Evolutionary conservation across 108 stramenopile species (phyloP).

Genomic region (Cyclotella choctawhatcheeana): DNA sequence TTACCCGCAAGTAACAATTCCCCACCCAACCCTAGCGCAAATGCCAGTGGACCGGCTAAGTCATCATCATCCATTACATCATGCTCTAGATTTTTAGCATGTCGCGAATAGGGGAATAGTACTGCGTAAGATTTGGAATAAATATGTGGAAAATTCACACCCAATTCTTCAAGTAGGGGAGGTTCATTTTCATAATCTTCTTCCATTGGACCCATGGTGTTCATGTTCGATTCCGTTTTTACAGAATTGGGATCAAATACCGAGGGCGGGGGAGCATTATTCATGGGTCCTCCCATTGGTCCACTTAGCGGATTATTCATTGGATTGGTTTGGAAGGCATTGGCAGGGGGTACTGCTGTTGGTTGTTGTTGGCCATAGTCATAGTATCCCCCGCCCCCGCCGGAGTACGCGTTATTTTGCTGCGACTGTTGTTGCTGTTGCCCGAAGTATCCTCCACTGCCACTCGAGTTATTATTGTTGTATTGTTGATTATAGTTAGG

Average conservation of each 20-base stretch:
- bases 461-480: not conserved
- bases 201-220: conserved; percentile 4
- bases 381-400: not conserved
- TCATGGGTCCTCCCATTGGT: conserved; percentile 33
- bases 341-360: not conserved
- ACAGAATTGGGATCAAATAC: conserved; percentile 47
- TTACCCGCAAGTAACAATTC: conserved; percentile 94
- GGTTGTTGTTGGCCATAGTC: not conserved
- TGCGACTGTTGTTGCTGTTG: too few relatives aligned
- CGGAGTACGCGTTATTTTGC: not conserved
- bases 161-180: conserved; percentile 98
- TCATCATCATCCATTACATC: conserved; percentile 82
- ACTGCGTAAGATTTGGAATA: conserved; percentile 91
- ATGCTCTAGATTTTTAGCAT: conserved; percentile 41
- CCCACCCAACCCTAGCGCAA: conserved; percentile 86
- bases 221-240: conserved; percentile 2
- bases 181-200: conserved; percentile 94
- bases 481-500: not conserved
- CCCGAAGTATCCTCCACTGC: not conserved
- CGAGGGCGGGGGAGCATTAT: conserved; percentile 8
- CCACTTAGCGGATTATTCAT: conserved; percentile 1
- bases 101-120: conserved; percentile 66
- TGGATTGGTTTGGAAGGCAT: not conserved
- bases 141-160: conserved; percentile 96
- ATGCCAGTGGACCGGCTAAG: conserved; percentile 95